Evolutionary conservation across 176 grass and related monocot genomes (phyloP), one percentile per base, ranked within the genome.

Genomic region (Ananas comosus): DNA sequence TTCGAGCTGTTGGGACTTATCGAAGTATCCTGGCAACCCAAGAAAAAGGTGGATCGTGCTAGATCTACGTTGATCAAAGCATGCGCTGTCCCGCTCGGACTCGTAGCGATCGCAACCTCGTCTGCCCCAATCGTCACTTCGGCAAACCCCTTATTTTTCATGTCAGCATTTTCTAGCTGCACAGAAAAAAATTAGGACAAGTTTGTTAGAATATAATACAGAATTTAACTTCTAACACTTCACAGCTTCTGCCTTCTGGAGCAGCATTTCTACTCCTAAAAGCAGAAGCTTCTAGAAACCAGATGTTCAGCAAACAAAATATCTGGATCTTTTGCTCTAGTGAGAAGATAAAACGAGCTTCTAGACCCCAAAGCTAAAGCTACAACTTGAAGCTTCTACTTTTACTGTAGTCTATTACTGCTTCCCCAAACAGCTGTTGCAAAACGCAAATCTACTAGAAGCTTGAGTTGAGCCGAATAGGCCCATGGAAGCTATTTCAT

Each of bases 51-150:
- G 2, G 90, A 83, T 3, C 48, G 72, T 18, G 70, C 82, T 65
- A 48, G 67, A 82, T 97, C 94, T 76, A 88, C 78, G 63, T 97
- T 97, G 51, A 97, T 87, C 80, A 97, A 80, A 14, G 89, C 94
- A 82, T 97, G 94, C 52, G 89, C 94, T 9, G 94, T 88, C 73
- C 89, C 88, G 71, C 78, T 90, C 76, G 79, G 28, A 16, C 94
- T 97, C 12, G 86, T 77, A 19, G 82, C 84, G 67, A 97, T 80
- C 12, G 71, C 94, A 0, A 97, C 84, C 66, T 92, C 94, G 49
- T 92, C 89, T 12, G 76, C 59, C 12, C 76, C 79, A 58, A 97
- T 82, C 27, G 75, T 83, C 27, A 91, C 89, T 79, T 97, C 86
- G 42, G 89, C 82, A 21, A 89, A 97, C 59, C 94, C 94, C 74